Base-by-base conservation (phyloP, 768 basidiomycete genomes). In the Psilocybe tampanensis region DNA sequence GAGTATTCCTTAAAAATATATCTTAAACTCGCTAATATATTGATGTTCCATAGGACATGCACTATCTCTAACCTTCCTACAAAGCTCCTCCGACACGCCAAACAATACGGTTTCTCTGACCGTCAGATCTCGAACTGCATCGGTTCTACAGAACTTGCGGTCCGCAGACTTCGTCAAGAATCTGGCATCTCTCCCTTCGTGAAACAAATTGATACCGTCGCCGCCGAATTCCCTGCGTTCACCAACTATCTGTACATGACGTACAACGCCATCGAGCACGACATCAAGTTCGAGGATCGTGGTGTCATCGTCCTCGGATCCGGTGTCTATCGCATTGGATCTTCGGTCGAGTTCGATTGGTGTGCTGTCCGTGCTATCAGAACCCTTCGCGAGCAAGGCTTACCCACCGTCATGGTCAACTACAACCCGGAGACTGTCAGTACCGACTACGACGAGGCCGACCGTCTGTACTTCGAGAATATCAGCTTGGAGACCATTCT, bases 311-410 rank as follows among this genome's bases (percentile, higher is more conserved):
- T 98, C 2, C 82, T 98, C 41, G 97, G 97, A 29, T 98, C 96
- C 13, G 97, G 97, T 56, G 96, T 98, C 2, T 99, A 99, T 74
- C 89, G 97, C 52, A 99, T 99, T 63, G 96, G 97, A 17, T 98
- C 96, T 2, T 98, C 95, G 3, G 96, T 99, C 72, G 96, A 99
- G 76, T 98, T 99, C 75, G 96, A 98, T 71, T 99, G 96, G 96
- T 98, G 96, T 72, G 97, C 96, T 15, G 96, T 99, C 52, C 89
- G 95, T 47, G 94, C 95, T 29, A 98, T 98, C 69, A 80, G 96
- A 64, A 98, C 97, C 0, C 80, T 99, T 24, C 93, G 95, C 61
- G 92, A 96, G n/a, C 88, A 92, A 66, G 95, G 95, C 17, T 76
- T 94, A 47, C 93, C 92, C 60, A 98, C 96, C 3, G 86, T 98